These are phyloP conservation scores for Candida corydali DNA, from an alignment of 805 yeast genomes.

Conservation along the genomic window DNA sequence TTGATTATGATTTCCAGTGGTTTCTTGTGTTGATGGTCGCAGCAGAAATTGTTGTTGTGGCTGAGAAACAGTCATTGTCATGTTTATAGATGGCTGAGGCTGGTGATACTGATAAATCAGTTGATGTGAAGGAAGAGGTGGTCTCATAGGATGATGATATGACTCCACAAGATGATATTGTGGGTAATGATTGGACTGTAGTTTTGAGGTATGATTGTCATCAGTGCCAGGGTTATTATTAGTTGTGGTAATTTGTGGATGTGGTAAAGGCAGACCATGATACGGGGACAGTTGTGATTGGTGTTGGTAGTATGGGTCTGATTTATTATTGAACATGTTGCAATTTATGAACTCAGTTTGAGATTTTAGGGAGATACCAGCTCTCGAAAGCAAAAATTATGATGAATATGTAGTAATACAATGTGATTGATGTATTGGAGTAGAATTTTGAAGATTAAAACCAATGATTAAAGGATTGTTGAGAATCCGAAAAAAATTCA, in stretches of 20 bases:
- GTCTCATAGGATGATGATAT: constrained; percentile 6
- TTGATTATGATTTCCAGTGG: not conserved
- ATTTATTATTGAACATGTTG: not conserved
- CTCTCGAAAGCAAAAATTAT: too few relatives aligned
- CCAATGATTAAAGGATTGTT: too few relatives aligned
- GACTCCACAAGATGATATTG: too few relatives aligned
- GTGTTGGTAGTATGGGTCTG: not conserved
- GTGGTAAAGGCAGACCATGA: not conserved
- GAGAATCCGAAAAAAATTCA: too few relatives aligned
- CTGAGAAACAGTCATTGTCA: constrained; percentile 2
- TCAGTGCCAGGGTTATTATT: not conserved
- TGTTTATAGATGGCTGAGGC: constrained; percentile 2
- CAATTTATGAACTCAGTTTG: not conserved
- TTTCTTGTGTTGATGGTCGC: not conserved
- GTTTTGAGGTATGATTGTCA: too few relatives aligned
- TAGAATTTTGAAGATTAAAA: too few relatives aligned
- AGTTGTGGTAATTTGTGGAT: not conserved
- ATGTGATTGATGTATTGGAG: too few relatives aligned
- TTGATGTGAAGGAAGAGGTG: constrained; percentile 5
- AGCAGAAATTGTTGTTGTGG: not conserved
- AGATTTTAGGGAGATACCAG: not conserved
- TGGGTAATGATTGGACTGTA: too few relatives aligned
- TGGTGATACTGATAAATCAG: not conserved
- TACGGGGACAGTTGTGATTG: not conserved
- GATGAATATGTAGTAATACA: too few relatives aligned